Percentiles rank a stretch among this genome's conserved stretches.
Conservation (phyloP, 768 basidiomycete genomes). For the Trichaptum fuscoviolaceum region DNA sequence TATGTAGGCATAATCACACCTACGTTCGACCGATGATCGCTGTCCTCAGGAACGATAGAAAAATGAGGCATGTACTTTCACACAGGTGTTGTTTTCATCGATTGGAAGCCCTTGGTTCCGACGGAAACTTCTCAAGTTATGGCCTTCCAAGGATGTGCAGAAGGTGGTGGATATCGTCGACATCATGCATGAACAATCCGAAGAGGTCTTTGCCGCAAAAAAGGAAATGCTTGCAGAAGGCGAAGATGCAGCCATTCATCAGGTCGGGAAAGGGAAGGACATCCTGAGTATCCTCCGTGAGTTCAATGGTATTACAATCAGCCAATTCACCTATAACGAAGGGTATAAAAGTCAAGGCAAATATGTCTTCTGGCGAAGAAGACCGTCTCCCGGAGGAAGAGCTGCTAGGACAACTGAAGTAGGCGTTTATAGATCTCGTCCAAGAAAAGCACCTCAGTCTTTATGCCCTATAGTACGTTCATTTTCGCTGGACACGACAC, state of each 20-base stretch:
- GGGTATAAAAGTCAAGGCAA: constrained; percentile 27
- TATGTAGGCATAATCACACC: too few species aligned
- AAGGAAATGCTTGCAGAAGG: constrained; percentile 16
- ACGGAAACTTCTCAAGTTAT: neutral
- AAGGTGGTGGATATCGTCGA: constrained; percentile 8
- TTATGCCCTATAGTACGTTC: constrained; percentile 10
- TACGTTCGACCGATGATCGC: too few species aligned
- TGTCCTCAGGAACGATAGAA: too few species aligned
- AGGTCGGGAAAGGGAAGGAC: constrained; percentile 27
- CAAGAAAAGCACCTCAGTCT: neutral
- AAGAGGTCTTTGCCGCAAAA: constrained; percentile 12
- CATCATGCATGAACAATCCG: constrained; percentile 11
- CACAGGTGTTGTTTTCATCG: neutral
- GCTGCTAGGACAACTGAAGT: constrained; percentile 47
- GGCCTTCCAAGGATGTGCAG: constrained; percentile 6
- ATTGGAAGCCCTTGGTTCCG: constrained; percentile 12
- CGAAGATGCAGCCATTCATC: constrained; percentile 18
- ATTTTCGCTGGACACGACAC: constrained; percentile 20
- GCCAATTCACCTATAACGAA: neutral
- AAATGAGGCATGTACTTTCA: neutral
- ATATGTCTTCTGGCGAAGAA: constrained; percentile 26
- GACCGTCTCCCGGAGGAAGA: constrained; percentile 39
- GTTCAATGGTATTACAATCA: neutral
- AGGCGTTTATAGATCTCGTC: constrained; percentile 12
- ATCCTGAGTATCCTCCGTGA: constrained; percentile 9